phyloP scores from a whole-genome alignment of 176 grass and related monocot genomes.

The Carex myosuroides region DNA sequence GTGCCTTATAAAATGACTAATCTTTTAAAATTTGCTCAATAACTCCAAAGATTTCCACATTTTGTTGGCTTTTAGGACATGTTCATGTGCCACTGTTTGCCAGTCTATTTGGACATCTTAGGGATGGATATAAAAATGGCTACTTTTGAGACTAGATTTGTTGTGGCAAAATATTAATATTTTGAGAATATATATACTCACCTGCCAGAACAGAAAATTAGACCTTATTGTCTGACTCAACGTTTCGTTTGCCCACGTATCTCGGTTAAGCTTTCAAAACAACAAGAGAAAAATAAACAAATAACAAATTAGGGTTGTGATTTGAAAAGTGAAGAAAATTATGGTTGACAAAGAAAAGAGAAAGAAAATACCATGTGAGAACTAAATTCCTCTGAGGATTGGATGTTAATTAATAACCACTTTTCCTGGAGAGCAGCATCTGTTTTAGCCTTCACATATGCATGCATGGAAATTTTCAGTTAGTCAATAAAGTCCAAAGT shows the following conservation, averaged over 20 bases:
- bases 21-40: not conserved
- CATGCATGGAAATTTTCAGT: not conserved
- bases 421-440: constrained; percentile 72
- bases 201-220: constrained; percentile 99
- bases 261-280: constrained; percentile 75
- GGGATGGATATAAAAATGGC: not conserved
- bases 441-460: constrained; percentile 63
- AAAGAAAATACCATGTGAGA: constrained; percentile 79
- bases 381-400: constrained; percentile 79
- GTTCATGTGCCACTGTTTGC: not conserved
- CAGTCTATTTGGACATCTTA: not conserved
- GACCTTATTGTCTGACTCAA: constrained; percentile 79
- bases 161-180: not conserved
- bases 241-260: constrained; percentile 90
- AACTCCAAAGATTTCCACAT: not conserved
- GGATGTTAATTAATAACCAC: constrained; percentile 90
- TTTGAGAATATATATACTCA: constrained; percentile 26
- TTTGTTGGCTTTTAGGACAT: not conserved
- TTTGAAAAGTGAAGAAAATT: constrained; percentile 15
- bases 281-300: constrained; percentile 11
- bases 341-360: not conserved
- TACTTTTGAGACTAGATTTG: not conserved
- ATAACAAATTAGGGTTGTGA: constrained; percentile 1
- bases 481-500: not conserved
- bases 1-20: not conserved